These are phyloP conservation scores for Camelina laxa DNA, from an alignment of 345 rosid genomes.

Conservation along the genomic window DNA sequence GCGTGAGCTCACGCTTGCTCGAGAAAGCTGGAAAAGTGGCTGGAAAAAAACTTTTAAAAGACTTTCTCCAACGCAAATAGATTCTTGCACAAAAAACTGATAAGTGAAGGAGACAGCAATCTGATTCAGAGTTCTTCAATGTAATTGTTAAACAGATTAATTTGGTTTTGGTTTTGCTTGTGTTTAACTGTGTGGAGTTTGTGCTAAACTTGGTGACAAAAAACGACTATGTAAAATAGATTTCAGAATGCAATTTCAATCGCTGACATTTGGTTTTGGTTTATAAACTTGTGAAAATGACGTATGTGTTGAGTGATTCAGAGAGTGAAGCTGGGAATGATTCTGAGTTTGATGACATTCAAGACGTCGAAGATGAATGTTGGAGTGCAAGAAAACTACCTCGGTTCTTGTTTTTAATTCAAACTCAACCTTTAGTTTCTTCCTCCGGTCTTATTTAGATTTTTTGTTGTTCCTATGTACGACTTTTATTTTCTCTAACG, in stretches of 20 bases:
- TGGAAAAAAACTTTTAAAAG: slow-evolving; percentile 15
- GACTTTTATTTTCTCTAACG: too few species aligned
- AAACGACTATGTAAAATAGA: too few species aligned
- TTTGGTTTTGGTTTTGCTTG: too few species aligned
- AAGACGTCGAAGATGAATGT: slow-evolving; percentile 45
- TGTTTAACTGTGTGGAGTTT: too few species aligned
- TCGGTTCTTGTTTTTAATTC: background rate
- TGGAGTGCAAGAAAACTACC: slow-evolving; percentile 8
- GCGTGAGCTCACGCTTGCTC: background rate
- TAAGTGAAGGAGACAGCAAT: background rate
- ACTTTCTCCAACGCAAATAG: background rate
- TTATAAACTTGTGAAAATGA: slow-evolving; percentile 31
- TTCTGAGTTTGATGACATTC: slow-evolving; percentile 60
- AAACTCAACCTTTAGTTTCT: background rate
- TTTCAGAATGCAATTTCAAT: too few species aligned
- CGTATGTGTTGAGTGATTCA: slow-evolving; percentile 74
- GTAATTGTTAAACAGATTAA: too few species aligned
- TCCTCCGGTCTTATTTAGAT: background rate
- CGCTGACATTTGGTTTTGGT: too few species aligned
- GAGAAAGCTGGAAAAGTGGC: background rate
- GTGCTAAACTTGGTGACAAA: too few species aligned
- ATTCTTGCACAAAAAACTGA: background rate
- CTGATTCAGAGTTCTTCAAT: background rate
- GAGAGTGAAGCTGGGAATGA: slow-evolving; percentile 61
- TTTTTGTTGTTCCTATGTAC: background rate